Evolutionary conservation across 2,329 filamentous ascomycete genomes (phyloP), one percentile per base, ranked within the genome.

Genomic region (Calonectria pteridis): DNA sequence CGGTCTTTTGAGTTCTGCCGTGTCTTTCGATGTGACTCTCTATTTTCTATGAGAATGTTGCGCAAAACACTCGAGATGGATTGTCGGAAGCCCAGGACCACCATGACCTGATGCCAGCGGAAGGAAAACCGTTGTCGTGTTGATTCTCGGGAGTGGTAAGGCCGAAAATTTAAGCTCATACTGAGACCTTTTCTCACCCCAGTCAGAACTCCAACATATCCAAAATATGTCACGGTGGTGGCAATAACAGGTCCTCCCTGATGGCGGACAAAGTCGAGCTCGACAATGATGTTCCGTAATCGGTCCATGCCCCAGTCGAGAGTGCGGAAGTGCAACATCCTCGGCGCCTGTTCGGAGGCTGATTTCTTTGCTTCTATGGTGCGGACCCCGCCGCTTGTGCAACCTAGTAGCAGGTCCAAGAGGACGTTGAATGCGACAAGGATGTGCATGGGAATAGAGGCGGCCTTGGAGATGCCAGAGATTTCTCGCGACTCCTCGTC

Each of bases 371-470:
- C 29, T 20, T 77, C 72, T 0, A 80, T 1, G 0, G 80, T 76
- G 1, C 82, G 77, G 0, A 79, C 81, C 0, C 83, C 84, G 4
- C 84, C 84, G 58, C 90, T 92, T 1, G 92, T 93, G 79, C 92
- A 94, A 3, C 92, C 92, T 83, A 94, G 88, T 43, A 94, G 84
- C 6, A 90, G 83, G 77, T 94, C 92, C 1, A 94, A 84, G 2
- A 93, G 82, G 2, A 91, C 89, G 76, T 94, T 94, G 77, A 93
- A 88, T 3, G 88, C 88, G 3, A 94, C 88, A 0, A 94, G 84
- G 0, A 93, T 82, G 76, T 92, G 91, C 80, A 93, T 84, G 1
- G 89, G 85, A 4, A 93, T 84, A 0, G 86, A 88, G 0, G 87
- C 87, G 3, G 82, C 85, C 31, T 84, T 80, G 31, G 87, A 86